A percentile compares a stretch with the other conserved stretches of the same genome.
Evolutionary conservation across 495 filamentous ascomycete genomes (phyloP).

Genomic region (Tuber magnatum): DNA sequence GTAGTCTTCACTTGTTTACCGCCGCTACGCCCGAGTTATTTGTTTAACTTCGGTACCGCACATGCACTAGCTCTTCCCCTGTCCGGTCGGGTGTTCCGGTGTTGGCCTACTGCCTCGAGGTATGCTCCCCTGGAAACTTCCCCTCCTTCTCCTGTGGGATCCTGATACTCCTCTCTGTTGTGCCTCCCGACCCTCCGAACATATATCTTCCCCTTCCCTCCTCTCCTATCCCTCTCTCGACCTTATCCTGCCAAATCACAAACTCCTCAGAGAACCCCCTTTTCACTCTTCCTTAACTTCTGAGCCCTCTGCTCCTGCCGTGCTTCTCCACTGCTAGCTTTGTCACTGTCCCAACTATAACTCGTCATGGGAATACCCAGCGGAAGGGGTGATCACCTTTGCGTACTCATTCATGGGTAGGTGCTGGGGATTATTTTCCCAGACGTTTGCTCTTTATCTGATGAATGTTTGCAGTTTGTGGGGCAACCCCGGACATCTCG

Average conservation of each 20-base stretch:
- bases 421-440: constrained; percentile 24
- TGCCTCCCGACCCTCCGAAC: background rate
- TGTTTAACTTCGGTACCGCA: background rate
- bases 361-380: constrained; percentile 20
- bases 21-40: background rate
- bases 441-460: background rate
- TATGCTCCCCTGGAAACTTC: background rate
- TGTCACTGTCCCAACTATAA: background rate
- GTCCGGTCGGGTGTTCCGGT: background rate
- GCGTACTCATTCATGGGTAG: constrained; percentile 93
- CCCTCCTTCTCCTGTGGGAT: background rate
- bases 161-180: background rate
- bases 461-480: constrained; percentile 42
- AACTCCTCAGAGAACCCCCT: background rate
- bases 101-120: background rate
- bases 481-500: constrained; percentile 84
- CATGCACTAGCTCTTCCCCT: background rate
- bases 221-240: background rate
- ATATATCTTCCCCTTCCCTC: background rate
- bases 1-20: background rate
- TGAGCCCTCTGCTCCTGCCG: background rate
- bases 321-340: background rate
- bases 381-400: constrained; percentile 58
- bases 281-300: background rate
- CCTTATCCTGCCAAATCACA: background rate